These are phyloP conservation scores for Lophium mytilinum DNA, from an alignment of 495 filamentous ascomycete genomes.

Conservation along the genomic window DNA sequence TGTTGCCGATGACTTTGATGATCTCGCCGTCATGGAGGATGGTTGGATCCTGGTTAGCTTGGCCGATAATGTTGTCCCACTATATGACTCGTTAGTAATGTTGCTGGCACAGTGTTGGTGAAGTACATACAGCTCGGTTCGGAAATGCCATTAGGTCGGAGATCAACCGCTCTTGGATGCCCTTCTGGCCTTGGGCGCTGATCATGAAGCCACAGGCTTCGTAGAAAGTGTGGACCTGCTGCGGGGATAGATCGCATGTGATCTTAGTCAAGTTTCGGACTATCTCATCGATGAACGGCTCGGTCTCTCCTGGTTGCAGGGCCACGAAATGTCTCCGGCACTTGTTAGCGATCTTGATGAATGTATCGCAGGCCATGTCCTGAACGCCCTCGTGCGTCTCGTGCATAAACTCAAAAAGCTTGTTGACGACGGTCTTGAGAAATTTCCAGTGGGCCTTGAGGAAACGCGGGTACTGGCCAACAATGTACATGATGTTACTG, in stretches of 20 bases:
- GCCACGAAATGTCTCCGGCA: conserved; percentile 97
- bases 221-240: conserved; percentile 98
- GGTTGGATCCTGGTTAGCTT: conserved; percentile 70
- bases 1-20: conserved; percentile 96
- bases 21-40: conserved; percentile 86
- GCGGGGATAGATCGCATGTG: conserved; percentile 86
- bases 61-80: conserved; percentile 88
- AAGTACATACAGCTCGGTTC: conserved; percentile 58
- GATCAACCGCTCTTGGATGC: conserved; percentile 82
- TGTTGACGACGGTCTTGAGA: conserved; percentile 98
- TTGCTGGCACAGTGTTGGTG: neutral
- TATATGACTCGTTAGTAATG: conserved; percentile 24
- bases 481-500: conserved; percentile 99
- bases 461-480: conserved; percentile 96
- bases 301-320: conserved; percentile 83
- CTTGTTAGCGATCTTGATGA: conserved; percentile 99
- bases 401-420: conserved; percentile 99
- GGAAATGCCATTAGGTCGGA: conserved; percentile 87
- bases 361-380: conserved; percentile 99
- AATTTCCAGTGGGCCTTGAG: conserved; percentile 99
- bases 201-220: conserved; percentile 99
- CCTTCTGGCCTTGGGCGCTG: conserved; percentile 88
- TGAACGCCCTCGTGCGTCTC: conserved; percentile 99
- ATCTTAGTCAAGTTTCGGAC: conserved; percentile 91
- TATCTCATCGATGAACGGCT: conserved; percentile 98